Percentiles rank a stretch among this genome's conserved stretches.
Evolutionary conservation across 2,329 filamentous ascomycete genomes (phyloP).

Genomic region (Penicillium brasilianum): DNA sequence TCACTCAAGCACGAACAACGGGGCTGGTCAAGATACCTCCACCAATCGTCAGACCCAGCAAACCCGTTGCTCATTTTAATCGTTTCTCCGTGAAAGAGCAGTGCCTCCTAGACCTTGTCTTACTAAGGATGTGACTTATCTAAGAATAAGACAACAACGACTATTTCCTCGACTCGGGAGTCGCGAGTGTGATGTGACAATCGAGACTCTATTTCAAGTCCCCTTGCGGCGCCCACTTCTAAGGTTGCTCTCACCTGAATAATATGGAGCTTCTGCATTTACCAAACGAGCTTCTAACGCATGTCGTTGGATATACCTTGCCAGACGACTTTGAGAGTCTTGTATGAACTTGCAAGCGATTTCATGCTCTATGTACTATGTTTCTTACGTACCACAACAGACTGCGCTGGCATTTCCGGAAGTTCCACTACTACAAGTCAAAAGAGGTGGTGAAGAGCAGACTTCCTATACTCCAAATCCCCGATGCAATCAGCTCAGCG

Average conservation of each 20-base stretch:
- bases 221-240: background rate
- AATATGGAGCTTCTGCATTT: slow-evolving; percentile 27
- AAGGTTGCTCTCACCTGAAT: background rate
- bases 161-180: background rate
- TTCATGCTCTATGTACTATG: slow-evolving; percentile 27
- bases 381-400: slow-evolving; percentile 30
- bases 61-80: background rate
- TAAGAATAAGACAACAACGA: background rate
- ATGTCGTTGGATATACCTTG: slow-evolving; percentile 24
- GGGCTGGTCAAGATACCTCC: background rate
- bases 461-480: slow-evolving; percentile 10
- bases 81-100: background rate
- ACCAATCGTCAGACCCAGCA: background rate
- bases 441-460: slow-evolving; percentile 9
- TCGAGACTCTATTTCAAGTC: background rate
- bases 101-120: background rate
- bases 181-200: background rate
- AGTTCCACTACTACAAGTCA: slow-evolving; percentile 27
- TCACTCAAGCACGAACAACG: background rate
- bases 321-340: slow-evolving; percentile 31
- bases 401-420: slow-evolving; percentile 28
- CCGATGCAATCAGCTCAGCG: slow-evolving; percentile 19
- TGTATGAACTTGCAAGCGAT: slow-evolving; percentile 31
- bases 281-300: slow-evolving; percentile 30
- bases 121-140: background rate